These are phyloP conservation scores for Diaporthe citri DNA, from an alignment of 2,329 filamentous ascomycete species.

Conservation along the genomic window DNA sequence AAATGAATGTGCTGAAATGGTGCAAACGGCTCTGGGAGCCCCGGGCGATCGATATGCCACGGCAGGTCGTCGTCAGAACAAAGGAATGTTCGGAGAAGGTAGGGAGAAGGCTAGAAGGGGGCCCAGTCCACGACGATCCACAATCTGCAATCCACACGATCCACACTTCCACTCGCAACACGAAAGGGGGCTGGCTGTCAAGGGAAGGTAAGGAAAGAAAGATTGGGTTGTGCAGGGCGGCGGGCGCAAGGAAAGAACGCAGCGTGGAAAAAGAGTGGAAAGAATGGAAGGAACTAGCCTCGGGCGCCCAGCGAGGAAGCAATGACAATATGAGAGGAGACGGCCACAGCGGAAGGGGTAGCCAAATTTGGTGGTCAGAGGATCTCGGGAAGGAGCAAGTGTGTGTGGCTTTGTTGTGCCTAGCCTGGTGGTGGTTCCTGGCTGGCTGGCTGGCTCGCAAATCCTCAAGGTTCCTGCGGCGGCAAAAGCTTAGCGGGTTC, in stretches of 20 bases:
- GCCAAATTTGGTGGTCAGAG: slow-evolving; percentile 20
- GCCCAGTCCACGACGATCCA: slow-evolving; percentile 20
- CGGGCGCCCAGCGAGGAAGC: slow-evolving; percentile 4
- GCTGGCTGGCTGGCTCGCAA: not conserved
- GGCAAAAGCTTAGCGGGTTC: slow-evolving; percentile 27
- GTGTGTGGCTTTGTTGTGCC: slow-evolving; percentile 1
- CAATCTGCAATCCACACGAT: slow-evolving; percentile 23
- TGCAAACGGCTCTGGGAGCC: not conserved
- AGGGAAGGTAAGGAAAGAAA: slow-evolving; percentile 3
- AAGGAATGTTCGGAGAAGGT: slow-evolving; percentile 23
- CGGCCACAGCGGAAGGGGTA: not conserved
- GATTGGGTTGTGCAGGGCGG: not conserved
- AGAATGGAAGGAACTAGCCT: slow-evolving; percentile 18
- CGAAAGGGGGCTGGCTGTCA: slow-evolving; percentile 30
- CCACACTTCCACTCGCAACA: slow-evolving; percentile 19
- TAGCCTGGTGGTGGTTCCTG: not conserved
- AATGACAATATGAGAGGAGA: not conserved
- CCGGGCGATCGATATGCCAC: not conserved
- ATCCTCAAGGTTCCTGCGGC: not conserved
- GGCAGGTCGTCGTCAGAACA: not conserved
- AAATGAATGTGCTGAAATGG: slow-evolving; percentile 13
- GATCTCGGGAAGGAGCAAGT: slow-evolving; percentile 21
- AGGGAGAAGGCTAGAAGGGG: slow-evolving; percentile 27
- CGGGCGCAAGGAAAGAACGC: not conserved
- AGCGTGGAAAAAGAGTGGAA: slow-evolving; percentile 28